Evolutionary conservation across 345 rosid genomes (phyloP).

Genomic region (Reutealis trisperma): DNA sequence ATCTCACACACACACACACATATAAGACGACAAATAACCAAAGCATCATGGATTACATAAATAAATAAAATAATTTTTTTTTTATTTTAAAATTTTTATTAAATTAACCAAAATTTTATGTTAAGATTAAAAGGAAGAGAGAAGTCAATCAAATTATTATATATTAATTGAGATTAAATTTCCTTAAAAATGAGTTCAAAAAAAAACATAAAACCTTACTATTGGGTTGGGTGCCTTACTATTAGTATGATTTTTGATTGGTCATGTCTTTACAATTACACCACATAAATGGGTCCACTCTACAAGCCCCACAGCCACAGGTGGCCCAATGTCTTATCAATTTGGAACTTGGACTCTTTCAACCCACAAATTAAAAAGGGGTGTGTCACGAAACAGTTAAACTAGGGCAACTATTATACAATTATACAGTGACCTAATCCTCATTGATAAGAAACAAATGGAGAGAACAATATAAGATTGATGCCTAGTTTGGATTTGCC

Average conservation of each 20-base stretch:
- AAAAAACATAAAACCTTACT: too few species aligned
- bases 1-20: too few species aligned
- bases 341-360: constrained; percentile 18
- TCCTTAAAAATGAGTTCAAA: too few species aligned
- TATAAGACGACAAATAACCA: too few species aligned
- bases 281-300: constrained; percentile 11
- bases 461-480: constrained; percentile 4
- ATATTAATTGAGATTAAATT: too few species aligned
- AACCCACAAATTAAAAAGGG: constrained; percentile 4
- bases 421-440: constrained; percentile 13
- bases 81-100: too few species aligned
- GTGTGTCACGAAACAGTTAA: neutral
- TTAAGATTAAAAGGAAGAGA: too few species aligned
- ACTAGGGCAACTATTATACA: neutral
- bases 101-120: too few species aligned
- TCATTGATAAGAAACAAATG: neutral
- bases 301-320: neutral
- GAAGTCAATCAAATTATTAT: too few species aligned
- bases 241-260: neutral
- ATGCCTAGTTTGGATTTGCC: constrained; percentile 11
- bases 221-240: too few species aligned
- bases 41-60: too few species aligned
- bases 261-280: neutral
- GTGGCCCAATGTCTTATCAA: constrained; percentile 6
- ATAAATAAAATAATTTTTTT: too few species aligned